Conservation (phyloP, 75 land plant species). For the Isoetes taiwanensis region DNA sequence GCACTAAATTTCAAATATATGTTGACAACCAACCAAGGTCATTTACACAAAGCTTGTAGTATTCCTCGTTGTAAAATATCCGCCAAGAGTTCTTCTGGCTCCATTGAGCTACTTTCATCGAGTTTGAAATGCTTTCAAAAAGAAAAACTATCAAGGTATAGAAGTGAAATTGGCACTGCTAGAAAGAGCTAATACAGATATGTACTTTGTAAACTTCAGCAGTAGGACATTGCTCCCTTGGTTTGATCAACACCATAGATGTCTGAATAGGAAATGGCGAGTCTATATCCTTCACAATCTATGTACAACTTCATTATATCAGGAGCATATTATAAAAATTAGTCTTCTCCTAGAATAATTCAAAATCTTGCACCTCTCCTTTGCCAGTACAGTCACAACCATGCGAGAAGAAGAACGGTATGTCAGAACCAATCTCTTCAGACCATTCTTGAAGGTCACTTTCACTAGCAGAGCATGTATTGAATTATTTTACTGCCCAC, state of each 20-base stretch:
- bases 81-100: conserved; percentile 58
- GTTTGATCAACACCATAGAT: conserved; percentile 95
- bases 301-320: no score
- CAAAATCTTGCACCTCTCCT: conserved; percentile 57
- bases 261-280: conserved; percentile 49
- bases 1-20: no score
- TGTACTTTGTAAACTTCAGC: conserved; percentile 93
- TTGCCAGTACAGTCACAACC: conserved; percentile 96
- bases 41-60: conserved; percentile 80
- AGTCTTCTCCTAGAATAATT: no score
- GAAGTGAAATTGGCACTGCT: no score
- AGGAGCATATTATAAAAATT: no score
- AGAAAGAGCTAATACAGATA: no score
- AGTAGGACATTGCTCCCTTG: conserved; percentile 75
- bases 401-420: conserved; percentile 95
- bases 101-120: conserved; percentile 53
- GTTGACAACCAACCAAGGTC: conserved; percentile 69
- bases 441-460: conserved; percentile 96
- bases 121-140: conserved; percentile 60
- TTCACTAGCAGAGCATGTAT: conserved; percentile 60
- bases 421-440: conserved; percentile 87
- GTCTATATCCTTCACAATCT: conserved; percentile 75
- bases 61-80: conserved; percentile 55
- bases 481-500: conserved; percentile 97
- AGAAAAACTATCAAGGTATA: no score